A percentile compares a stretch with the other conserved stretches of the same genome.
Conservation (phyloP, 345 rosid species). For the Cardamine resedifolia region DNA sequence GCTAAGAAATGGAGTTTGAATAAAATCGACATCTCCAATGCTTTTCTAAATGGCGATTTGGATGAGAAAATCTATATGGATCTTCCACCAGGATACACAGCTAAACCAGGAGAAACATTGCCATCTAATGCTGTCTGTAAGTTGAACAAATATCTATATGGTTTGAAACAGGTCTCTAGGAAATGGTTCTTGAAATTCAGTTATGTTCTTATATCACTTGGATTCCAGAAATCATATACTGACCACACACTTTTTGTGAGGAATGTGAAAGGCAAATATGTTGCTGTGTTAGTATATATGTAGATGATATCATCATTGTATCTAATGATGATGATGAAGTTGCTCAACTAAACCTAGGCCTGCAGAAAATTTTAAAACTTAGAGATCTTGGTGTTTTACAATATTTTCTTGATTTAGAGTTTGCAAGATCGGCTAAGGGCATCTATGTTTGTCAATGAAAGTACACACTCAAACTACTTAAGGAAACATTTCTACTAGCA, state of each 20-base stretch:
- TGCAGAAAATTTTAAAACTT: background rate
- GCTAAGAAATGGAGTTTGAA: too few relatives aligned
- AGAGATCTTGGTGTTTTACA: background rate
- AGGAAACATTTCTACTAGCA: background rate
- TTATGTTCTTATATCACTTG: background rate
- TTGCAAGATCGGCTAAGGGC: background rate
- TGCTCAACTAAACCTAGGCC: fast-evolving
- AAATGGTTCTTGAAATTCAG: background rate
- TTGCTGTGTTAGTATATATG: background rate
- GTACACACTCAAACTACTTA: background rate
- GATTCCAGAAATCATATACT: background rate
- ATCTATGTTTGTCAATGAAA: background rate
- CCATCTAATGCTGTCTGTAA: background rate
- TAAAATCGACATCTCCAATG: too few relatives aligned
- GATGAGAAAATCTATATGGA: too few relatives aligned
- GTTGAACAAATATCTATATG: background rate
- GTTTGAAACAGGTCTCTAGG: background rate
- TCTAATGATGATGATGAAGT: background rate
- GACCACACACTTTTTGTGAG: background rate
- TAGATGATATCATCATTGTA: background rate
- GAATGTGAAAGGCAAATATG: background rate
- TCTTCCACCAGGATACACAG: too few relatives aligned
- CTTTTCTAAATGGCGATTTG: too few relatives aligned
- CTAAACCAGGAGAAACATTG: background rate
- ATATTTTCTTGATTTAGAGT: background rate